phyloP scores from a whole-genome alignment of 257 asterid genomes.

The Verbena officinalis region DNA sequence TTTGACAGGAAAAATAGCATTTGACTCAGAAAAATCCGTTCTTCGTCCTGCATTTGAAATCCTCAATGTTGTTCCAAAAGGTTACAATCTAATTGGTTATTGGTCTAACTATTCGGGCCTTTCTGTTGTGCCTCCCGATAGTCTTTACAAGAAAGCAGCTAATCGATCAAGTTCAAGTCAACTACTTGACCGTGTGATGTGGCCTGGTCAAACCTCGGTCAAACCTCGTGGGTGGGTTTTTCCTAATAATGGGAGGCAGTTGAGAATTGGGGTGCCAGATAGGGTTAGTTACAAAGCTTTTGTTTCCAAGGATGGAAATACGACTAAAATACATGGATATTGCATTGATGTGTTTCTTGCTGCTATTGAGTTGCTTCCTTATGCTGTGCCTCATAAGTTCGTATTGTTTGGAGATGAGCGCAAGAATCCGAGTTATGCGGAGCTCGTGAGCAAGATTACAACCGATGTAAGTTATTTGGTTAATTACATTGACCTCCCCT shows the following conservation, averaged over 20 bases:
- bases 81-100: slow-evolving; percentile 66
- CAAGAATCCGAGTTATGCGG: slow-evolving; percentile 63
- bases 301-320: slow-evolving; percentile 44
- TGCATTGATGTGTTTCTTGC: slow-evolving; percentile 78
- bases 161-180: slow-evolving; percentile 66
- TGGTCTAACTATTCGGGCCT: slow-evolving; percentile 88
- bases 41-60: slow-evolving; percentile 67
- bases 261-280: slow-evolving; percentile 76
- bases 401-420: slow-evolving; percentile 65
- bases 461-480: slow-evolving; percentile 45
- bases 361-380: slow-evolving; percentile 65
- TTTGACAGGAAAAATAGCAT: slow-evolving; percentile 59
- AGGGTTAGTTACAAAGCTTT: slow-evolving; percentile 67
- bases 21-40: slow-evolving; percentile 49
- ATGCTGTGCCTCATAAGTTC: slow-evolving; percentile 73
- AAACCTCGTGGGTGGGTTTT: slow-evolving; percentile 89
- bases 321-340: slow-evolving; percentile 51
- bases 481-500: too few relatives aligned
- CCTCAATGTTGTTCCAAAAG: slow-evolving; percentile 59
- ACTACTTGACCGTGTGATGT: slow-evolving; percentile 42
- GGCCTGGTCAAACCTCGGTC: slow-evolving; percentile 70
- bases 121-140: slow-evolving; percentile 66
- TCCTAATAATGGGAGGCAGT: slow-evolving; percentile 57
- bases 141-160: slow-evolving; percentile 48
- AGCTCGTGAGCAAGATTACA: slow-evolving; percentile 53